Conservation (phyloP, 306 rosid species). For the Corylus americana region DNA sequence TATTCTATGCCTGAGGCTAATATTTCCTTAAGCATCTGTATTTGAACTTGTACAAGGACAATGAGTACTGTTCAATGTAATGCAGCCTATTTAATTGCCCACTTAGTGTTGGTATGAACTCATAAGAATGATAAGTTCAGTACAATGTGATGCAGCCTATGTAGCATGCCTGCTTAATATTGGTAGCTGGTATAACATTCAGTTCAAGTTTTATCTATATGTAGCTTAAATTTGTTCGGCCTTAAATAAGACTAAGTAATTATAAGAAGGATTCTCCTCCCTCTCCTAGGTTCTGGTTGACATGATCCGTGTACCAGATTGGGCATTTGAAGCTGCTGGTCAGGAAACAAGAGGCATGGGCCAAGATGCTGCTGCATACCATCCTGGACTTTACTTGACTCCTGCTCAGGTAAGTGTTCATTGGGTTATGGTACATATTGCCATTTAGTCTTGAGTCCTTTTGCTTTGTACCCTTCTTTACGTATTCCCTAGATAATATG, state of each 20-base stretch:
- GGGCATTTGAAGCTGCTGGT: slow-evolving; percentile 99
- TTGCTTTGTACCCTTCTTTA: neutral
- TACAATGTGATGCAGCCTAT: neutral
- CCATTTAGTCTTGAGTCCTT: neutral
- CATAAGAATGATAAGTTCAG: neutral
- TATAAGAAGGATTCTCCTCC: slow-evolving; percentile 24
- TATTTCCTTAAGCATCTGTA: neutral
- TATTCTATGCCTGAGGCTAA: neutral
- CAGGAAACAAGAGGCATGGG: slow-evolving; percentile 93
- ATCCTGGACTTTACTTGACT: slow-evolving; percentile 94
- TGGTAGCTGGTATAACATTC: neutral
- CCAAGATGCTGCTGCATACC: slow-evolving; percentile 90
- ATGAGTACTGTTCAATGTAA: neutral
- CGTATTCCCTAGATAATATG: neutral
- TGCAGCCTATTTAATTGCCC: neutral
- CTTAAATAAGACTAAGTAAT: slow-evolving; percentile 10
- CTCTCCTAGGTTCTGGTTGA: slow-evolving; percentile 78
- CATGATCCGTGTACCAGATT: slow-evolving; percentile 97
- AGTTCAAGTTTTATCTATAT: neutral
- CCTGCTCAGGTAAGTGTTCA: slow-evolving; percentile 79
- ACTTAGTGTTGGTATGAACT: neutral
- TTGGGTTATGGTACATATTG: neutral
- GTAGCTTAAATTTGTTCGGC: slow-evolving; percentile 17
- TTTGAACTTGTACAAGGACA: neutral
- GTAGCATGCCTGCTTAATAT: neutral